These are phyloP conservation scores for Scortechinia acanthostroma DNA, from an alignment of 2,329 filamentous ascomycete genomes.

Conservation along the genomic window DNA sequence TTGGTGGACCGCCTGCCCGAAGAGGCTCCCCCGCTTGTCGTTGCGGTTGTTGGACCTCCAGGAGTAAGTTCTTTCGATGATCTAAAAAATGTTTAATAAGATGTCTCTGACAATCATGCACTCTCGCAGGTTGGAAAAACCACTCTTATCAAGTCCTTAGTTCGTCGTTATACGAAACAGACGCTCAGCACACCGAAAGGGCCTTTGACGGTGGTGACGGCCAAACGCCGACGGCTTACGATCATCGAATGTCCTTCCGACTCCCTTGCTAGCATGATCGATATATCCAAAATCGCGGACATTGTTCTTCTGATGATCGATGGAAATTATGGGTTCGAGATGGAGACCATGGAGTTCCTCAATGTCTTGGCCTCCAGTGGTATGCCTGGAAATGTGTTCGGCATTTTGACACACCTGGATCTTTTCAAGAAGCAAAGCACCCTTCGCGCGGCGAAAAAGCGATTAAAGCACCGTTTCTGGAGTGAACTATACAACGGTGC, in stretches of 20 bases:
- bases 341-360: constrained; percentile 99
- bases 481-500: constrained; percentile 94
- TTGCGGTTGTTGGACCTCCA: constrained; percentile 88
- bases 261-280: constrained; percentile 82
- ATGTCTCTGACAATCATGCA: neutral
- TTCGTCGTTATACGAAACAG: constrained; percentile 92
- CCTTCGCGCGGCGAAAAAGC: constrained; percentile 88
- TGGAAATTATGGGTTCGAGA: constrained; percentile 97
- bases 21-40: constrained; percentile 86
- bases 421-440: constrained; percentile 90
- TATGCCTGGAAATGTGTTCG: constrained; percentile 98
- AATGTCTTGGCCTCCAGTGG: constrained; percentile 88
- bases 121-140: constrained; percentile 71
- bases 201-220: constrained; percentile 91
- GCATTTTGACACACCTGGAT: constrained; percentile 91
- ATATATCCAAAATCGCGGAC: constrained; percentile 92
- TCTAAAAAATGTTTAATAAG: neutral
- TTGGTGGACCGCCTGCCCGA: constrained; percentile 92
- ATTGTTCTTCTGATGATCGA: constrained; percentile 98
- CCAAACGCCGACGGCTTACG: constrained; percentile 87
- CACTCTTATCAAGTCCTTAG: constrained; percentile 86
- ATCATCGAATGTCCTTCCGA: constrained; percentile 98
- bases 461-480: constrained; percentile 92
- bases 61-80: constrained; percentile 31
- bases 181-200: constrained; percentile 83